Base-by-base conservation (phyloP, 2,329 filamentous ascomycete species). In the Thelonectria olida region DNA sequence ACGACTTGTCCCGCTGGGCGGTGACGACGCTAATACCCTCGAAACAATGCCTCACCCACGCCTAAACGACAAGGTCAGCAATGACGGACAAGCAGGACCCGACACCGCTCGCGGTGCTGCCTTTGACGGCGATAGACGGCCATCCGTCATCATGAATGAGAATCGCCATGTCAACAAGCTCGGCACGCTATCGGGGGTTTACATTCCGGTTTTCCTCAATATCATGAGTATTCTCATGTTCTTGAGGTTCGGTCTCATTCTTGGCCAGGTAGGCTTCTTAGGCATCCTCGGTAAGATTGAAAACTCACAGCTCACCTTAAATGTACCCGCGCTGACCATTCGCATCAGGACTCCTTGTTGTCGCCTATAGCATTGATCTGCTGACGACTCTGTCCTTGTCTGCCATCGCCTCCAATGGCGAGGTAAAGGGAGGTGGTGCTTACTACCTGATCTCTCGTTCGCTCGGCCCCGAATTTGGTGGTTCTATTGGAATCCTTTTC, bases 141-240 rank as follows among this genome's bases (percentile, higher is more conserved):
- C 66, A 17, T 64, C 67, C 38, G 57, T 66, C 65, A 76, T 76
- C 38, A 63, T 67, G 60, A 53, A 48, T 72, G 79, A 81, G 25
- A 69, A 67, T 28, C 75, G 64, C 59, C 81, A 78, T 69, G 77
- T 75, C 63, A 72, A 84, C 68, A 96, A 96, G 78, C 82, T 96
- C 58, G 91, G 91, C 36, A 89, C 88, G 8, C 88, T 93, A 67
- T 92, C 89, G 4, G 91, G 91, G 7, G 91, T 96, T 48, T 97
- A 93, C 75, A 91, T 97, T 15, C 93, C 93, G 1, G 93, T 93
- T n/a, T 94, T 90, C 63, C 82, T 96, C 67, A 97, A 96, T 76
- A 93, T 97, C 41, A 80, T 96, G 67, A 95, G 92, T 70, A 96
- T 97, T 76, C 85, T 97, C 63, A 96, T 97, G 92, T 97, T 97